Percentiles rank a stretch among this genome's conserved stretches.
Evolutionary conservation across 306 rosid genomes (phyloP).

Genomic region (Medicago arabica): DNA sequence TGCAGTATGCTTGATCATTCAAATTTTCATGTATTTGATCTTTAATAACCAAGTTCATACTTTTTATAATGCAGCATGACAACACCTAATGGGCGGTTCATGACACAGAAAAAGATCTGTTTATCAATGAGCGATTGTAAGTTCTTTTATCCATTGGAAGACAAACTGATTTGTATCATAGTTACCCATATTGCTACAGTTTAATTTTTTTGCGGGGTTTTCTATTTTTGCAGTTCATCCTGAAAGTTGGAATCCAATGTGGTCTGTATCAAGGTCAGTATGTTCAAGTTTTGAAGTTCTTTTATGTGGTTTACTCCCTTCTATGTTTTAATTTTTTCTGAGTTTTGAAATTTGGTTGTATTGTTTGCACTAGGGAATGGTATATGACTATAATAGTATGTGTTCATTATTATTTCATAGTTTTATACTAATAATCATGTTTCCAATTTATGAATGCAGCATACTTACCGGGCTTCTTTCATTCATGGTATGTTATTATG

Average conservation of each 20-base stretch:
- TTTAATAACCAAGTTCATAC: constrained; percentile 15
- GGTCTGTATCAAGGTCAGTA: constrained; percentile 96
- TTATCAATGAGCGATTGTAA: constrained; percentile 98
- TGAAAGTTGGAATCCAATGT: constrained; percentile 99
- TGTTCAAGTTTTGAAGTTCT: constrained; percentile 26
- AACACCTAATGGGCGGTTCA: constrained; percentile 95
- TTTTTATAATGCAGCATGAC: constrained; percentile 70
- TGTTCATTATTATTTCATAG: constrained; percentile 27
- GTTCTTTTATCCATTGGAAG: constrained; percentile 42
- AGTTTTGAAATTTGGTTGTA: constrained; percentile 15
- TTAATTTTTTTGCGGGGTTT: constrained; percentile 37
- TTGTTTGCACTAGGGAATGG: constrained; percentile 27
- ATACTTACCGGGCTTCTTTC: constrained; percentile 98
- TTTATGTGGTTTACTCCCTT: neutral
- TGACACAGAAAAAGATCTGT: constrained; percentile 91
- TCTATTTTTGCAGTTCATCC: constrained; percentile 81
- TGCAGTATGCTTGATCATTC: constrained; percentile 16
- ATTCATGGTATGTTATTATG: constrained; percentile 65
- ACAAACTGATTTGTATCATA: constrained; percentile 12
- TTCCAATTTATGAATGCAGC: constrained; percentile 65
- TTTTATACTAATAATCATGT: constrained; percentile 55
- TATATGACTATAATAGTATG: constrained; percentile 24
- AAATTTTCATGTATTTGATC: constrained; percentile 29
- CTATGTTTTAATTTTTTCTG: neutral
- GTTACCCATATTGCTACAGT: constrained; percentile 24